Conservation (phyloP, 805 yeast species). For the Candida ponderosae region DNA sequence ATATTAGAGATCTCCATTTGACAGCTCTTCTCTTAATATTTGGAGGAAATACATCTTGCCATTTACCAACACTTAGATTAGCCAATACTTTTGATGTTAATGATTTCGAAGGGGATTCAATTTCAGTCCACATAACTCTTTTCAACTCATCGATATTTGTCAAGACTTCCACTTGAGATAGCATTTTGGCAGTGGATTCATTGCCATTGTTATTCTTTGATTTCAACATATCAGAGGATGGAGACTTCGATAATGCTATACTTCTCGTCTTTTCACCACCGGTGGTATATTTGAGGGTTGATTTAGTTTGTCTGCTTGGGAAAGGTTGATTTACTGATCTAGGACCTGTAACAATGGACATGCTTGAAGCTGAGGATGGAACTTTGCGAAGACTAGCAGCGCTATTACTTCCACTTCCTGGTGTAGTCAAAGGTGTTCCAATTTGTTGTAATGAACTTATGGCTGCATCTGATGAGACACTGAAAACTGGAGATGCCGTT, state of each 20-base stretch:
- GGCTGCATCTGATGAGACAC: conserved; percentile 7
- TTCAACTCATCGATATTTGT: conserved; percentile 7
- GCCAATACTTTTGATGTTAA: conserved; percentile 45
- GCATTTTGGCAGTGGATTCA: not conserved
- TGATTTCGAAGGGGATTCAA: conserved; percentile 72
- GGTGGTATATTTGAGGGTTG: not conserved
- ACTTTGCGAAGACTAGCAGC: not conserved
- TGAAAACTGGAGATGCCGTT: conserved; percentile 10
- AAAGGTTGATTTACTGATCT: too few relatives aligned
- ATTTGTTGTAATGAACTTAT: conserved; percentile 11
- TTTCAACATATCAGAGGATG: not conserved
- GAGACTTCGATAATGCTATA: not conserved
- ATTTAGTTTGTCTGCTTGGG: not conserved
- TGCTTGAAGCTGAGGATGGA: not conserved
- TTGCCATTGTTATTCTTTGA: not conserved
- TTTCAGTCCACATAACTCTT: conserved; percentile 45
- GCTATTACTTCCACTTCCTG: conserved; percentile 4
- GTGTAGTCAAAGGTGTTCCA: not conserved
- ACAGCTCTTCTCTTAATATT: conserved; percentile 57
- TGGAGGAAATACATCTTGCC: conserved; percentile 87
- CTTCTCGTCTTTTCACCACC: not conserved
- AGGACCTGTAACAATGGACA: not conserved
- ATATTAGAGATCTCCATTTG: conserved; percentile 88
- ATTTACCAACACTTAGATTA: conserved; percentile 65
- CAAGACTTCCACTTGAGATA: not conserved